Base-by-base conservation (phyloP, 2,329 filamentous ascomycete genomes). In the Xylariaceae sp. region DNA sequence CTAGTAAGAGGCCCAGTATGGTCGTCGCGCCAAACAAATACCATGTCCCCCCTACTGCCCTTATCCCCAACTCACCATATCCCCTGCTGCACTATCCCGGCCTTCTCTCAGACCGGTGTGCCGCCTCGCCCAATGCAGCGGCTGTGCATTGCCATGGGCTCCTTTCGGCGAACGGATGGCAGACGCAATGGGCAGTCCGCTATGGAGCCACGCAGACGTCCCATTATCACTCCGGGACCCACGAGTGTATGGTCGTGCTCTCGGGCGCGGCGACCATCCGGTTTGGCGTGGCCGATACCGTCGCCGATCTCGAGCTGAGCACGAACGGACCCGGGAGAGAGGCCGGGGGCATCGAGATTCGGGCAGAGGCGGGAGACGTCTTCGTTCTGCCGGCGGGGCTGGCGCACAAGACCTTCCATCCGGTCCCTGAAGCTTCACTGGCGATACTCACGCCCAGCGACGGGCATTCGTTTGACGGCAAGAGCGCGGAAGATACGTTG, bases 371-470 rank as follows among this genome's bases (percentile, higher is more conserved):
- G 0, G 78, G 78, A 1, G 78, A 82, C 49, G 74, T 80, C 0
- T 81, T 82, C 45, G 60, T 81, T 13, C 64, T 81, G 3, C 78
- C 78, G 1, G 73, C 73, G 1, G 75, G 76, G 0, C 64, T 73
- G 2, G 65, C 72, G 26, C 74, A 79, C 52, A 78, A 78, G 60
- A 76, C 72, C 1, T 68, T 65, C 47, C 47, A 69, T 34, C 61
- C 71, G 0, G 45, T 15, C 13, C 69, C 70, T 0, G 47, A 41
- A 11, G 59, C 57, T 0, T 52, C 56, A 3, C 66, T 74, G 42
- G 50, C 44, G 19, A 59, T 74, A 30, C 54, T 74, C 34, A 68
- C 69, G 37, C 70, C 72, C 0, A 67, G 69, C 1, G 61, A 67
- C 34, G 63, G 58, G n/a, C 62, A 63, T 49, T 54, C 54, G 9